Percentiles rank a stretch among this genome's conserved stretches.
phyloP scores from a whole-genome alignment of 2,329 filamentous ascomycete species.

The Microsporum audouinii region DNA sequence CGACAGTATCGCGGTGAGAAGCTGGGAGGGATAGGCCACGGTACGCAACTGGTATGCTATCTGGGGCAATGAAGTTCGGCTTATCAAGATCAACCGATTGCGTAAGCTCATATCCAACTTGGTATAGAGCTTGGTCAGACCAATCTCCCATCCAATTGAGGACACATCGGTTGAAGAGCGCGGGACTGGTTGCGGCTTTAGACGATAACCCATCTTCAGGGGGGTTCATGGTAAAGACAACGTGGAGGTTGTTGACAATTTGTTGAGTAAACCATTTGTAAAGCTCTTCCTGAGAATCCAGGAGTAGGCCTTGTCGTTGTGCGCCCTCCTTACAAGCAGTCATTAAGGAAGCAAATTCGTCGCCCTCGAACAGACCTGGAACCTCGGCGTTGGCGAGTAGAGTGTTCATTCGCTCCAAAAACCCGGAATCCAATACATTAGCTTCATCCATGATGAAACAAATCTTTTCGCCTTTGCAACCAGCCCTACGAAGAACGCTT shows the following conservation, averaged over 20 bases:
- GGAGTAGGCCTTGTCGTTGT: slow-evolving; percentile 82
- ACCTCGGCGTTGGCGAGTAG: slow-evolving; percentile 98
- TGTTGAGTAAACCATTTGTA: slow-evolving; percentile 99
- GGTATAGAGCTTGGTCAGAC: slow-evolving; percentile 98
- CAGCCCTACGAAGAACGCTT: slow-evolving; percentile 82
- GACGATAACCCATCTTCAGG: slow-evolving; percentile 89
- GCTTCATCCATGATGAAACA: slow-evolving; percentile 99
- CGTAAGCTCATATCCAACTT: slow-evolving; percentile 90
- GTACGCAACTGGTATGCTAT: slow-evolving; percentile 88
- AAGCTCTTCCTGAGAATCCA: slow-evolving; percentile 97
- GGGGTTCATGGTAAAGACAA: slow-evolving; percentile 99
- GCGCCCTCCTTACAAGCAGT: slow-evolving; percentile 98
- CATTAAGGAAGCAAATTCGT: slow-evolving; percentile 97
- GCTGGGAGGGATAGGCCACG: slow-evolving; percentile 73
- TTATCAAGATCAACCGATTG: slow-evolving; percentile 93
- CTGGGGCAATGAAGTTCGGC: slow-evolving; percentile 70
- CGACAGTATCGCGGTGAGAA: slow-evolving; percentile 77
- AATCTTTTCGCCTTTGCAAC: slow-evolving; percentile 97
- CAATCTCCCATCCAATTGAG: slow-evolving; percentile 99
- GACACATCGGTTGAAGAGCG: slow-evolving; percentile 97
- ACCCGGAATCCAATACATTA: slow-evolving; percentile 95
- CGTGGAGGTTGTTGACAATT: slow-evolving; percentile 96
- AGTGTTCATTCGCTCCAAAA: slow-evolving; percentile 98
- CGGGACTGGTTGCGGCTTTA: slow-evolving; percentile 93
- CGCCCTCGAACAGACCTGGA: slow-evolving; percentile 95